These are phyloP conservation scores for Vitis rupestris DNA, from an alignment of 164 flowering plant species.

Conservation along the genomic window DNA sequence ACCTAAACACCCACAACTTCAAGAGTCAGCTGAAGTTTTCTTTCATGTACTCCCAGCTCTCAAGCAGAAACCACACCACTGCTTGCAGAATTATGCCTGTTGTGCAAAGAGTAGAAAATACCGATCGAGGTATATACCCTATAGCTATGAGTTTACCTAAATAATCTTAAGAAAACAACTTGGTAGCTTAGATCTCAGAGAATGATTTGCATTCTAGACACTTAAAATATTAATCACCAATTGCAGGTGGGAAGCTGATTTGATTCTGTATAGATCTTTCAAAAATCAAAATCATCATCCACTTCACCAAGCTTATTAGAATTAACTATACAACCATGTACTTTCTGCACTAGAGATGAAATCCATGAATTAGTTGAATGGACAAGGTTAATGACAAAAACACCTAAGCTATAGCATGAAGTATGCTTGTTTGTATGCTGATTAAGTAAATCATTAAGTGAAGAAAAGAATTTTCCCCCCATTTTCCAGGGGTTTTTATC, in stretches of 20 bases:
- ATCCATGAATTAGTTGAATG: neutral
- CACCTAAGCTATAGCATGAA: too few relatives aligned
- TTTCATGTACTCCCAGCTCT: too few relatives aligned
- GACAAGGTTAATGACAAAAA: too few relatives aligned
- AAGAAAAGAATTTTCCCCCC: too few relatives aligned
- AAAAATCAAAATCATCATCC: too few relatives aligned
- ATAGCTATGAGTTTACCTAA: conserved; percentile 4
- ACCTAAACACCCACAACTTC: neutral
- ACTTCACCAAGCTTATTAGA: conserved; percentile 1
- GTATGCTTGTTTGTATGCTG: too few relatives aligned
- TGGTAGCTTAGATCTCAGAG: neutral
- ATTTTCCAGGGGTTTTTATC: too few relatives aligned
- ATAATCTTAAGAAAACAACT: neutral
- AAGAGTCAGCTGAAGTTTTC: neutral
- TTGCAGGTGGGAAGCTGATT: neutral
- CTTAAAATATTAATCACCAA: neutral
- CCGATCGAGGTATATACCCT: conserved; percentile 14
- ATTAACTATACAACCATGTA: conserved; percentile 6
- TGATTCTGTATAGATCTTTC: conserved; percentile 1
- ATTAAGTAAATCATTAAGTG: too few relatives aligned
- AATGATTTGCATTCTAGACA: conserved; percentile 6
- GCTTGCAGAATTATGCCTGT: too few relatives aligned
- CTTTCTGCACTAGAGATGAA: conserved; percentile 1
- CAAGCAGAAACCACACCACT: too few relatives aligned
- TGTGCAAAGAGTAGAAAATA: conserved; percentile 6